phyloP scores from a whole-genome alignment of 345 rosid species.

The Syzygium aromaticum region DNA sequence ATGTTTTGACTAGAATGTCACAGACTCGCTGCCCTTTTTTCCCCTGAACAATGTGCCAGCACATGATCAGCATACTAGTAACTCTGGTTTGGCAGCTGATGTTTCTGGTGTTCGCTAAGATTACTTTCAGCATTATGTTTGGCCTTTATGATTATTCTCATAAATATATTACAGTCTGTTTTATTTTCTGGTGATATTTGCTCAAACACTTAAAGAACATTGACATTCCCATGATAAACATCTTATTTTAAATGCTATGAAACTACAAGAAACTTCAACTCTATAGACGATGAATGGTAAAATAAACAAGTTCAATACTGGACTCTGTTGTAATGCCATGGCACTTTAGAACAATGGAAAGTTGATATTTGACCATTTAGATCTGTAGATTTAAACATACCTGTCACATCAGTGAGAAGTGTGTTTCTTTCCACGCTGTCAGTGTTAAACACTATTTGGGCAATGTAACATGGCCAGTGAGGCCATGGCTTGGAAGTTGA shows the following conservation, averaged over 20 bases:
- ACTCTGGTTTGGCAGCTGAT: neutral
- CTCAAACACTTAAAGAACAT: neutral
- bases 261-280: neutral
- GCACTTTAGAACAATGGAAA: neutral
- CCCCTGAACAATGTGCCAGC: neutral
- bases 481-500: neutral
- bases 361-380: neutral
- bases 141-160: neutral
- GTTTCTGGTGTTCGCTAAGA: neutral
- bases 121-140: neutral
- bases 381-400: neutral
- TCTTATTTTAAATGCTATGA: neutral
- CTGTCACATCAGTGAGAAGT: neutral
- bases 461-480: neutral
- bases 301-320: neutral
- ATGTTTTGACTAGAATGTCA: neutral
- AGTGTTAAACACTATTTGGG: neutral
- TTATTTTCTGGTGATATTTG: neutral
- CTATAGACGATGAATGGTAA: neutral
- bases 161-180: neutral
- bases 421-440: neutral
- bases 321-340: neutral
- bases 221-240: neutral
- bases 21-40: neutral
- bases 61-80: neutral